phyloP scores from a whole-genome alignment of 257 asterid species.

The Solanum bulbocastanum region DNA sequence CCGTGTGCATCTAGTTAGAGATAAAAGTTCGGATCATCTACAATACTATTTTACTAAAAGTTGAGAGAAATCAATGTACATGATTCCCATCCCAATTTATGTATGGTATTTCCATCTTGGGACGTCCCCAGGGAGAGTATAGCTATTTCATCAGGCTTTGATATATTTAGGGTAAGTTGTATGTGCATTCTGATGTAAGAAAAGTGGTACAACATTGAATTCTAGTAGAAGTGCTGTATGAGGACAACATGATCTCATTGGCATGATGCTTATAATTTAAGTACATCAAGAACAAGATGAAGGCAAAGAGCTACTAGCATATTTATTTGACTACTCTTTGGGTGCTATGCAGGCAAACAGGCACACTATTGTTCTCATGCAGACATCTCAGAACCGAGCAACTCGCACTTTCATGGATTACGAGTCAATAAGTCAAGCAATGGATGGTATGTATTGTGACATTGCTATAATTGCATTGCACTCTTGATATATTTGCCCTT shows the following conservation, averaged over 20 bases:
- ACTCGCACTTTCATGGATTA: constrained; percentile 96
- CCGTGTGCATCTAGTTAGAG: neutral
- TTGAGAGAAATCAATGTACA: neutral
- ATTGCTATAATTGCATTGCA: neutral
- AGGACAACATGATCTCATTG: neutral
- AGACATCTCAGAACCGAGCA: constrained; percentile 67
- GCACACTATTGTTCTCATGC: constrained; percentile 92
- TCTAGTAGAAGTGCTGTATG: neutral
- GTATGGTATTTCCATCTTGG: neutral
- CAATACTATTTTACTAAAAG: neutral
- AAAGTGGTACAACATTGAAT: neutral
- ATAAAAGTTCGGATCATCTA: neutral
- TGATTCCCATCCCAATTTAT: neutral
- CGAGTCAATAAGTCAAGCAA: constrained; percentile 72
- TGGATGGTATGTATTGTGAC: constrained; percentile 56
- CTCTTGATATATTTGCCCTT: neutral
- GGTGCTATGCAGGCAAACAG: constrained; percentile 57
- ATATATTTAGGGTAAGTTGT: neutral
- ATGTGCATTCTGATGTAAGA: neutral
- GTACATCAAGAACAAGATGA: neutral
- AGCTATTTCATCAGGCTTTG: neutral
- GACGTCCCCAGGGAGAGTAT: neutral
- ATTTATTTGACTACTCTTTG: neutral
- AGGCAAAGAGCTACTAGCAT: neutral
- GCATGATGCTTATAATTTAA: neutral